Evolutionary conservation across 2,329 filamentous ascomycete genomes (phyloP).

Genomic region (Trichoderma koningii): DNA sequence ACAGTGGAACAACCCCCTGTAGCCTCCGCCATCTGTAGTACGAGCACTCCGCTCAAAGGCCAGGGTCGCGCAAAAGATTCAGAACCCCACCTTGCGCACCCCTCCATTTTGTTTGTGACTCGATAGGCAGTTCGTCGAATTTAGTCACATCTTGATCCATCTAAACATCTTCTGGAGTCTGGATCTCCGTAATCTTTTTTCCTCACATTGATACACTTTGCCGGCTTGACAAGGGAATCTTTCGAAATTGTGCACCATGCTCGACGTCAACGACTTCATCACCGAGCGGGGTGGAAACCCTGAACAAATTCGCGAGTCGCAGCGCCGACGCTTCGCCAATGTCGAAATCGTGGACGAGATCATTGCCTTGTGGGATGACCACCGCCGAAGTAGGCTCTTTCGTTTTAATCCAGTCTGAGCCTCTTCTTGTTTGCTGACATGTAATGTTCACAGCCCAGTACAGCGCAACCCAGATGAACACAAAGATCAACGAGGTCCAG

Average conservation of each 20-base stretch:
- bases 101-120: conserved; percentile 20
- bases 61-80: conserved; percentile 13
- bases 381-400: conserved; percentile 65
- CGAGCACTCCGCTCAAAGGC: neutral
- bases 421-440: neutral
- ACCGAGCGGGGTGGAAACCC: conserved; percentile 87
- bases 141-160: neutral
- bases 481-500: conserved; percentile 83
- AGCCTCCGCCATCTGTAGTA: neutral
- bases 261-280: conserved; percentile 78
- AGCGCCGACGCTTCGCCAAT: conserved; percentile 76
- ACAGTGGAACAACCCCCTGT: neutral
- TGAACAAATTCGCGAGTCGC: conserved; percentile 87
- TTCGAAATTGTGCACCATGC: conserved; percentile 53
- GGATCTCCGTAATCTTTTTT: no score
- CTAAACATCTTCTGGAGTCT: neutral
- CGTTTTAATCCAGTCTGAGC: conserved; percentile 30
- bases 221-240: no score
- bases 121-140: neutral
- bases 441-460: conserved; percentile 59
- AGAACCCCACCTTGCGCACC: conserved; percentile 20
- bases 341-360: conserved; percentile 89
- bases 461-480: conserved; percentile 75
- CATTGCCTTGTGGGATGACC: conserved; percentile 82
- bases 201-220: neutral